These are phyloP conservation scores for Fraxinus nigra DNA, from an alignment of 305 asterid species.

Conservation along the genomic window DNA sequence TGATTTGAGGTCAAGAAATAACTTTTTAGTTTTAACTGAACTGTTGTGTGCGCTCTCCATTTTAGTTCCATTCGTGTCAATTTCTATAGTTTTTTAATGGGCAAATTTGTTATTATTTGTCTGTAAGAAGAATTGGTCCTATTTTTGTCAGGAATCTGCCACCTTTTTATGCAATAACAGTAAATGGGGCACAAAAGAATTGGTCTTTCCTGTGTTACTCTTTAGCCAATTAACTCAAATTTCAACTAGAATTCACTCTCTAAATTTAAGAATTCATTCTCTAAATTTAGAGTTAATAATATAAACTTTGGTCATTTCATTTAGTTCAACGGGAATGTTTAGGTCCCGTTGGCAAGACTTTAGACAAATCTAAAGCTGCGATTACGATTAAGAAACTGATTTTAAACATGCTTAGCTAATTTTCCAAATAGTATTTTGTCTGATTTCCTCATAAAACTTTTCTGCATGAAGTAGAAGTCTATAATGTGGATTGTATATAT, in stretches of 20 bases:
- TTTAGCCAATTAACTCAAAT: not conserved
- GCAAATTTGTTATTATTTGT: not conserved
- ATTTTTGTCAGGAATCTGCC: not conserved
- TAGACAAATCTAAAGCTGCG: not conserved
- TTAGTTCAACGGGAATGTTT: not conserved
- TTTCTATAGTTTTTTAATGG: not conserved
- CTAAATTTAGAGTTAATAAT: not conserved
- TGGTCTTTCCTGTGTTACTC: not conserved
- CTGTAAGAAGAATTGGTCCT: not conserved
- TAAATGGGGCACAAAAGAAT: not conserved
- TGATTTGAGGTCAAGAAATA: not conserved
- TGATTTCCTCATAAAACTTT: not conserved
- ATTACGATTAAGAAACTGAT: no score
- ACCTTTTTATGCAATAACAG: not conserved
- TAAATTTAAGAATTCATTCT: not conserved
- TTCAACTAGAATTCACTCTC: not conserved
- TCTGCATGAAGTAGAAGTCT: not conserved
- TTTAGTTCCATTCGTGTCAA: not conserved
- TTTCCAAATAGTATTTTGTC: not conserved
- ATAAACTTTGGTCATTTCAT: not conserved
- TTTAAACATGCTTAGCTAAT: no score
- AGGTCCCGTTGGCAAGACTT: not conserved
- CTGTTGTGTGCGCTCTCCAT: not conserved
- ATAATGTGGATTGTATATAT: not conserved
- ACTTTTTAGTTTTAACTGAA: not conserved